Percentiles rank a stretch among this genome's conserved stretches.
phyloP scores from a whole-genome alignment of 805 yeast species.

The Komagataella populi region DNA sequence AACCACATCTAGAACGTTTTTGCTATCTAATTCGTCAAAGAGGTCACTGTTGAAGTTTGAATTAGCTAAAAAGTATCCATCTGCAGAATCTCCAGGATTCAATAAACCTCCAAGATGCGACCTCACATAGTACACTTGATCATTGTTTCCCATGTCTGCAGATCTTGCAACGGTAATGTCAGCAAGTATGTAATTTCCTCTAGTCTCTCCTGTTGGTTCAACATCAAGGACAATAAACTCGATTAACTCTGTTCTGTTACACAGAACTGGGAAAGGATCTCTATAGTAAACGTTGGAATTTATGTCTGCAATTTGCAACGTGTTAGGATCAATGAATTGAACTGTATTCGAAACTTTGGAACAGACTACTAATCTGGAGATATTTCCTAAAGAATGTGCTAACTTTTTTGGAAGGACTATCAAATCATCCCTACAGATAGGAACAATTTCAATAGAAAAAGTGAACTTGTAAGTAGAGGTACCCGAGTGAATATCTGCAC shows the following conservation, averaged over 20 bases:
- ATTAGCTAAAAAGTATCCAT: slow-evolving; percentile 81
- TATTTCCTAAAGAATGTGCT: slow-evolving; percentile 75
- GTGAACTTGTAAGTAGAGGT: slow-evolving; percentile 80
- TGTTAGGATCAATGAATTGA: slow-evolving; percentile 78
- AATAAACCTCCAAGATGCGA: slow-evolving; percentile 89
- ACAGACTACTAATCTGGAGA: slow-evolving; percentile 73
- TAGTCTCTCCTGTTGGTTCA: slow-evolving; percentile 75
- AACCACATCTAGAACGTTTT: slow-evolving; percentile 70
- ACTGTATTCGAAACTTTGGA: slow-evolving; percentile 69
- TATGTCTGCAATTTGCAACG: slow-evolving; percentile 68
- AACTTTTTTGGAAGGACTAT: slow-evolving; percentile 82
- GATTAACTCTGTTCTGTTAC: slow-evolving; percentile 60
- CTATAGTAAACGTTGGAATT: slow-evolving; percentile 69
- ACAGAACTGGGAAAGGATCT: slow-evolving; percentile 61
- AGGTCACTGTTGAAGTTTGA: slow-evolving; percentile 81
- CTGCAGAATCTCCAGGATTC: slow-evolving; percentile 91
- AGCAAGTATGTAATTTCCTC: slow-evolving; percentile 72
- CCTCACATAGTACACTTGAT: slow-evolving; percentile 68
- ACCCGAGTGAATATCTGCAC: slow-evolving; percentile 88
- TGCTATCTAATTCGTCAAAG: slow-evolving; percentile 57
- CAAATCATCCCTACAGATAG: slow-evolving; percentile 92
- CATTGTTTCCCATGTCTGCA: slow-evolving; percentile 77
- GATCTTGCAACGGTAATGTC: slow-evolving; percentile 89
- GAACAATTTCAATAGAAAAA: slow-evolving; percentile 86
- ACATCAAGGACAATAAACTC: slow-evolving; percentile 90